Evolutionary conservation across 345 rosid species (phyloP).

Genomic region (Citrus trifoliata): DNA sequence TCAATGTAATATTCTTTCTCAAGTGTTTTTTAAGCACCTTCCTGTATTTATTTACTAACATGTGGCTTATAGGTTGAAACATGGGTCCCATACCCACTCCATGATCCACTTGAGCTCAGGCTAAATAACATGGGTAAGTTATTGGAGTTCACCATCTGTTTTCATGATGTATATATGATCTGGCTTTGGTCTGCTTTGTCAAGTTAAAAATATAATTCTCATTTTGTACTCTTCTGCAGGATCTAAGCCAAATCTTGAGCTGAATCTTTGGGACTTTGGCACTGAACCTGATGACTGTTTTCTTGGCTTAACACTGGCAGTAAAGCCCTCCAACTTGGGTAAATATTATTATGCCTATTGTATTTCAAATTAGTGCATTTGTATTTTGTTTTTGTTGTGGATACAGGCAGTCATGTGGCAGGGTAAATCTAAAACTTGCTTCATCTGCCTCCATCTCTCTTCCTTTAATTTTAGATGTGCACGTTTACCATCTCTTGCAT

Average conservation of each 20-base stretch:
- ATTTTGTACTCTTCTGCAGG: slow-evolving; percentile 33
- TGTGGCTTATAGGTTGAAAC: slow-evolving; percentile 45
- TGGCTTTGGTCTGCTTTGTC: not conserved
- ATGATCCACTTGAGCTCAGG: slow-evolving; percentile 71
- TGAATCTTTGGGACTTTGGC: slow-evolving; percentile 89
- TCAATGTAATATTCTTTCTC: slow-evolving; percentile 51
- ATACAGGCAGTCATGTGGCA: not conserved
- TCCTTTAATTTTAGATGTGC: not conserved
- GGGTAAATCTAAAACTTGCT: not conserved
- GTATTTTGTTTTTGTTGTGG: not conserved
- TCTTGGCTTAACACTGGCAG: slow-evolving; percentile 87
- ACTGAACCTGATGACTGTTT: slow-evolving; percentile 82
- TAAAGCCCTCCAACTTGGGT: slow-evolving; percentile 79
- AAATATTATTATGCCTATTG: slow-evolving; percentile 13
- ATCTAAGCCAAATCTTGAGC: slow-evolving; percentile 82
- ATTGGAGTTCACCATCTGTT: slow-evolving; percentile 7
- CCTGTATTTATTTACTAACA: slow-evolving; percentile 19
- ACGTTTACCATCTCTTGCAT: not conserved
- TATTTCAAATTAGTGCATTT: not conserved
- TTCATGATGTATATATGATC: not conserved
- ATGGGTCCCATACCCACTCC: slow-evolving; percentile 61
- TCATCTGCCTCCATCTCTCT: not conserved
- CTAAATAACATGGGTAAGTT: slow-evolving; percentile 69
- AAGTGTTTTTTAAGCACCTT: slow-evolving; percentile 9
- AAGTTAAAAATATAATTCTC: slow-evolving; percentile 6